These are phyloP conservation scores for Arthrobotrys entomopaga DNA, from an alignment of 2,329 filamentous ascomycete species.

Conservation along the genomic window DNA sequence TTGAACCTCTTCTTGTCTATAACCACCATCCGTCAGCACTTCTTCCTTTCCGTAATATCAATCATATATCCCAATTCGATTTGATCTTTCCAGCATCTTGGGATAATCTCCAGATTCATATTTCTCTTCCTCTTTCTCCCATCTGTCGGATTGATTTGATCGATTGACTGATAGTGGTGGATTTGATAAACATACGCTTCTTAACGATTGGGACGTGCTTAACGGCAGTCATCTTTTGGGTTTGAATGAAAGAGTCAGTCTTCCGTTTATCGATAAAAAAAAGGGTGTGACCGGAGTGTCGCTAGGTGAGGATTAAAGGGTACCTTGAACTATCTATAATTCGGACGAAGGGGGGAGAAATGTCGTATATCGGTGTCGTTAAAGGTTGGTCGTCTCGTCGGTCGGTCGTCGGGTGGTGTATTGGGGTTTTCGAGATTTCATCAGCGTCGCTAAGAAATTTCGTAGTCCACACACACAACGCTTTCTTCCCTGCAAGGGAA, in stretches of 20 bases:
- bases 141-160: slow-evolving; percentile 5
- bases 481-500: slow-evolving; percentile 5
- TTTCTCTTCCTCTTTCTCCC: slow-evolving; percentile 7
- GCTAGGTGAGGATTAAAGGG: neutral
- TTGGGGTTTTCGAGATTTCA: slow-evolving; percentile 2
- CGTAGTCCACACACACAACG: slow-evolving; percentile 23
- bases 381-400: slow-evolving; percentile 15
- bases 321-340: slow-evolving; percentile 48
- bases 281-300: slow-evolving; percentile 7
- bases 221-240: slow-evolving; percentile 89
- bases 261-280: neutral
- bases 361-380: slow-evolving; percentile 2
- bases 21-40: slow-evolving; percentile 62
- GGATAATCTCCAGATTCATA: neutral
- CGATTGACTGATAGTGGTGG: slow-evolving; percentile 57
- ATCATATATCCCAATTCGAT: neutral
- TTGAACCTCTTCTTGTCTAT: slow-evolving; percentile 92
- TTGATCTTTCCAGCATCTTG: neutral
- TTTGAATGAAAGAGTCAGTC: slow-evolving; percentile 53
- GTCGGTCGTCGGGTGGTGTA: slow-evolving; percentile 5
- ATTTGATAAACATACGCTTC: slow-evolving; percentile 84
- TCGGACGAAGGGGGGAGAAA: neutral
- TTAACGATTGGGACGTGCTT: slow-evolving; percentile 99
- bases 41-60: slow-evolving; percentile 12
- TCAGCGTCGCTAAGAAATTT: slow-evolving; percentile 42